Evolutionary conservation across 345 rosid genomes (phyloP).

Genomic region (Brassica carinata): DNA sequence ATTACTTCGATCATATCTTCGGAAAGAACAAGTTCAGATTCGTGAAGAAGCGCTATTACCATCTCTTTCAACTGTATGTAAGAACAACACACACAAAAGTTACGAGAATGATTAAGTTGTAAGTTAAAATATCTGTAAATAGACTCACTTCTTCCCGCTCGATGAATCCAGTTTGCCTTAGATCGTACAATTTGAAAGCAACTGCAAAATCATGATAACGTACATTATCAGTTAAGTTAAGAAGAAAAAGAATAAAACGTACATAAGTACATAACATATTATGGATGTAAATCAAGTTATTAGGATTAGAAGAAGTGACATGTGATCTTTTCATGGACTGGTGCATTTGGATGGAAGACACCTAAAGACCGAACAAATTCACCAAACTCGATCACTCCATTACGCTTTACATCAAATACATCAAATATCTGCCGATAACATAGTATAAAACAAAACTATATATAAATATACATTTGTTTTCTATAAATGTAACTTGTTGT

Average conservation of each 20-base stretch:
- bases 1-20: conserved; percentile 73
- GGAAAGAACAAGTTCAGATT: conserved; percentile 73
- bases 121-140: not conserved
- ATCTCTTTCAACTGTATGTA: conserved; percentile 74
- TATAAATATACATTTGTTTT: not conserved
- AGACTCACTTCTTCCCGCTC: conserved; percentile 80
- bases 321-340: conserved; percentile 59
- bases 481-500: not conserved
- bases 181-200: conserved; percentile 83
- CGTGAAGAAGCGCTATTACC: conserved; percentile 90
- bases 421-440: conserved; percentile 62
- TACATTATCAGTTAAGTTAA: not conserved
- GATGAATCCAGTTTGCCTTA: conserved; percentile 84
- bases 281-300: not conserved
- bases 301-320: conserved; percentile 44
- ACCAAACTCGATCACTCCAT: conserved; percentile 90
- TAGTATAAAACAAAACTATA: not conserved
- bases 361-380: conserved; percentile 89
- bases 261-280: not conserved
- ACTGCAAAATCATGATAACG: conserved; percentile 48
- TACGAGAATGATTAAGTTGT: no score
- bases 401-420: conserved; percentile 80
- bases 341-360: conserved; percentile 80
- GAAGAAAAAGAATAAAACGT: not conserved
- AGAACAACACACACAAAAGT: no score